Evolutionary conservation across 1,284 basidiomycete species (phyloP).

Genomic region (Inonotus hispidus): DNA sequence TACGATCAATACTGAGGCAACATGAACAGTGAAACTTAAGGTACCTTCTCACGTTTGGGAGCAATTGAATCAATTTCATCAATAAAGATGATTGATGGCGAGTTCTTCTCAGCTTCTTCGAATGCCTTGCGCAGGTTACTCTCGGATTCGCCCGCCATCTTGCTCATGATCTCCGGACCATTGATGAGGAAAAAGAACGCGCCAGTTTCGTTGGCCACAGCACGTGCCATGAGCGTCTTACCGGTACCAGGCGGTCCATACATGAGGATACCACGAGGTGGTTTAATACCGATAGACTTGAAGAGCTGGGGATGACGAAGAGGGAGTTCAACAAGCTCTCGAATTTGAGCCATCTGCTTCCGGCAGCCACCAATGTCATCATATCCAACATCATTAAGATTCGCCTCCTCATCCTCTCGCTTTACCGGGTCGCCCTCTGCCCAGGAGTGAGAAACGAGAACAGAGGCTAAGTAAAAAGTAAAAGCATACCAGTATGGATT

Average conservation of each 20-base stretch:
- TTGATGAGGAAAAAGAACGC: conserved; percentile 99
- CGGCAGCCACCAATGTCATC: conserved; percentile 99
- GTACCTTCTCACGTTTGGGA: conserved; percentile 96
- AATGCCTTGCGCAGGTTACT: conserved; percentile 97
- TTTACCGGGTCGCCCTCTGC: conserved; percentile 97
- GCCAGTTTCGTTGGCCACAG: conserved; percentile 98
- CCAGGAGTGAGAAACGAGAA: conserved; percentile 23
- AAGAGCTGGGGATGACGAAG: conserved; percentile 98
- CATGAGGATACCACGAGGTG: conserved; percentile 96
- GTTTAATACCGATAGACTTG: conserved; percentile 99
- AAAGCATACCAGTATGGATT: conserved; percentile 74
- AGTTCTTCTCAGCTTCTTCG: conserved; percentile 99
- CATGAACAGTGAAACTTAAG: conserved; percentile 20
- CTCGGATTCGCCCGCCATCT: conserved; percentile 98
- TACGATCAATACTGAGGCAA: conserved; percentile 15
- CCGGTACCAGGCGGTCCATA: conserved; percentile 95
- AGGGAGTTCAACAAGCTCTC: conserved; percentile 97
- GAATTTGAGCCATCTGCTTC: conserved; percentile 99
- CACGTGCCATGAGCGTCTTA: conserved; percentile 98
- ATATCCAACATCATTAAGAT: conserved; percentile 95
- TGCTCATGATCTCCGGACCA: conserved; percentile 99
- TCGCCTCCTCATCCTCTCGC: conserved; percentile 97
- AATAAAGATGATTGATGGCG: conserved; percentile 99
- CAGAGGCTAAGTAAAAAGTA: conserved; percentile 8
- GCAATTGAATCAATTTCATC: conserved; percentile 99